Evolutionary conservation across 345 rosid species (phyloP).

Genomic region (Excoecaria agallocha): DNA sequence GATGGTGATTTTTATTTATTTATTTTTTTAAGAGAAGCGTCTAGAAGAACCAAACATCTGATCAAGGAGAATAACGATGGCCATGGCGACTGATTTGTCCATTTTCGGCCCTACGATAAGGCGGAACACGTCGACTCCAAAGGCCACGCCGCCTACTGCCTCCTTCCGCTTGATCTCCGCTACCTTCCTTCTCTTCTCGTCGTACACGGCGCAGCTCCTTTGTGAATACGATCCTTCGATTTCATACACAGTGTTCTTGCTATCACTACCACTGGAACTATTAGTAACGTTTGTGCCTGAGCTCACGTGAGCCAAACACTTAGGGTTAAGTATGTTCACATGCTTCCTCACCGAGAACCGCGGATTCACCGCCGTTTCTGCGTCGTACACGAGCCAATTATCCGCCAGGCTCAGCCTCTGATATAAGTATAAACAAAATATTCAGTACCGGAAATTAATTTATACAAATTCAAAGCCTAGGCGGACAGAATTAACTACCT

Average conservation of each 20-base stretch:
- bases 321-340: conserved; percentile 41
- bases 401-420: conserved; percentile 74
- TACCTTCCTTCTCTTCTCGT: conserved; percentile 44
- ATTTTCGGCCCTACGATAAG: conserved; percentile 65
- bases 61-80: conserved; percentile 76
- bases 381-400: conserved; percentile 78
- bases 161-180: conserved; percentile 75
- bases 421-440: neutral
- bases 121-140: conserved; percentile 73
- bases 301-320: conserved; percentile 58
- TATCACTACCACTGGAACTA: neutral
- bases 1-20: neutral
- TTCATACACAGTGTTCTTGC: conserved; percentile 41
- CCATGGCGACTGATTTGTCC: conserved; percentile 67
- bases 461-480: neutral
- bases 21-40: conserved; percentile 21
- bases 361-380: conserved; percentile 60
- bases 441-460: neutral
- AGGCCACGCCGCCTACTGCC: conserved; percentile 52
- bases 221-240: conserved; percentile 76
- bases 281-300: neutral
- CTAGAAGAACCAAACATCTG: conserved; percentile 78
- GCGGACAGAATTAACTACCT: conserved; percentile 37
- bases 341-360: conserved; percentile 54
- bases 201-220: conserved; percentile 63